phyloP scores from a whole-genome alignment of 2,329 filamentous ascomycete species.

The Hypoxylon sp. region DNA sequence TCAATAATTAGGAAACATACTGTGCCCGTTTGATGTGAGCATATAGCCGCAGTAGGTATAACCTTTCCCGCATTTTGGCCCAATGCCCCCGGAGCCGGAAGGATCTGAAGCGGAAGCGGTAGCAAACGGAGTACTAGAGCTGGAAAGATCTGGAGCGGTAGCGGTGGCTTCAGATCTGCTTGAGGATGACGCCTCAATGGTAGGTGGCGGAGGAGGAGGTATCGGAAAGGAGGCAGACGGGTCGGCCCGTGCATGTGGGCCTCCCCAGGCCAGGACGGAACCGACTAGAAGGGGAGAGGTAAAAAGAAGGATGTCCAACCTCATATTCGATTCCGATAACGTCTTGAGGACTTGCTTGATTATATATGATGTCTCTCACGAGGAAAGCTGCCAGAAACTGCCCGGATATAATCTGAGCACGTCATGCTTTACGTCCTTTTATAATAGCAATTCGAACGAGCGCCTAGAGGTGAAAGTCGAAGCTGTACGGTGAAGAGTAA shows the following conservation, averaged over 20 bases:
- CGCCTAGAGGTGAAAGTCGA: too few relatives aligned
- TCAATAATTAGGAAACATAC: conserved; percentile 38
- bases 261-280: conserved; percentile 24
- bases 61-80: conserved; percentile 45
- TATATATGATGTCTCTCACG: too few relatives aligned
- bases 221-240: conserved; percentile 1
- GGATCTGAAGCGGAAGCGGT: conserved; percentile 3
- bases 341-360: background rate
- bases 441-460: too few relatives aligned
- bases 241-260: conserved; percentile 18
- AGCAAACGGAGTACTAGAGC: conserved; percentile 5
- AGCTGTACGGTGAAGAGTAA: background rate
- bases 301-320: conserved; percentile 23
- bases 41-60: conserved; percentile 48
- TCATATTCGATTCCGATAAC: conserved; percentile 27
- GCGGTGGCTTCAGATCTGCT: too few relatives aligned
- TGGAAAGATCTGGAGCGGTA: background rate
- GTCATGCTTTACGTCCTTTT: conserved; percentile 14
- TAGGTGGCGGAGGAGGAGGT: background rate
- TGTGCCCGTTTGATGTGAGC: conserved; percentile 41
- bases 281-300: conserved; percentile 27
- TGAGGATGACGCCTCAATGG: conserved; percentile 1
- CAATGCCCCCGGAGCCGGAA: conserved; percentile 17
- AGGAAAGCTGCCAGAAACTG: too few relatives aligned
- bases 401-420: too few relatives aligned